Evolutionary conservation across 257 asterid genomes (phyloP), one percentile per base, ranked within the genome.

Genomic region (Echium plantagineum): DNA sequence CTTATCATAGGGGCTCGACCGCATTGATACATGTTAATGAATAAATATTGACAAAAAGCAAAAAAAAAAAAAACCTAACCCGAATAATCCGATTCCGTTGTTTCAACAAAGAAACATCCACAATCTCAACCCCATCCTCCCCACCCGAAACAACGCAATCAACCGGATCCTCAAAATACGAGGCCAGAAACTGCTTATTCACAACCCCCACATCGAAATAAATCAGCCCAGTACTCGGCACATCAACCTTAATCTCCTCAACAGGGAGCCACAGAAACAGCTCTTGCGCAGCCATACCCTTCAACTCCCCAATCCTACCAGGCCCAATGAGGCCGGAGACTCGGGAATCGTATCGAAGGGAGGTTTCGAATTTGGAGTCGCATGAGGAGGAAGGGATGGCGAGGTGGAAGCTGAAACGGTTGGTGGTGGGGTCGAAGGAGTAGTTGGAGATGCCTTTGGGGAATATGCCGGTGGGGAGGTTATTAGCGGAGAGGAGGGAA

Each of bases 201-300:
- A 85, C 89, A 58, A 85, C 82, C 15, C 94, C 95, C 1, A 76
- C 96, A 57, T 90, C 96, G 57, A 87, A 90, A 67, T 87, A 90
- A 71, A 90, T 87, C 88, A 90, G 77, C 2, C 98, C 96, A 26
- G 98, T 81, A 75, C 91, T 83, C 5, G 96, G 96, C 52, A 85
- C 55, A 70, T 87, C 96, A 35, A 90, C 96, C 69, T 69, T 80
- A 38, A 90, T 83, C 24, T 70, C 74, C 68, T 83, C 80, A 15
- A 90, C 96, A 15, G 96, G 87, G 28, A 90, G 76, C 97, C 97
- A 90, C 8, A 90, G 80, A 35, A 90, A 90, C 20, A 90, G 77
- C 22, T 90, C 97, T 77, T 85, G 78, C 2, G 96, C 81, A 0
- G 96, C 76, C 10, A 90, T 76, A 30, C 97, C 97, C 2, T 89